Conservation (phyloP, 495 filamentous ascomycete species). For the Amniculicola lignicola region DNA sequence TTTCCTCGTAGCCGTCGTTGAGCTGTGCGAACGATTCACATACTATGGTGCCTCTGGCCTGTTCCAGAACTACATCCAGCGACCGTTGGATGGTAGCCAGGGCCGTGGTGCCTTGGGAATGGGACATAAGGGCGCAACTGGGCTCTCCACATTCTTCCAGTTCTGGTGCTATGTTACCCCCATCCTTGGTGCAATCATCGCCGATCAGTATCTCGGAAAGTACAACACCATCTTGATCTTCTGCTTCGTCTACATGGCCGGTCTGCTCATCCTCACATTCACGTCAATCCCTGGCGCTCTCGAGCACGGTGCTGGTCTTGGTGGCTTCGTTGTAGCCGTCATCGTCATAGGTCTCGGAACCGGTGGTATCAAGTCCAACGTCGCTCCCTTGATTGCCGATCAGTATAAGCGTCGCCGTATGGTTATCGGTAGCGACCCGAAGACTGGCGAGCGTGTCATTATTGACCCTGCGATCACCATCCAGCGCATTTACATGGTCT, state of each 20-base stretch:
- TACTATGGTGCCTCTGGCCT: conserved; percentile 59
- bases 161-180: conserved; percentile 61
- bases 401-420: conserved; percentile 67
- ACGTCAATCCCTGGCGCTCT: conserved; percentile 40
- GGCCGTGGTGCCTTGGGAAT: conserved; percentile 55
- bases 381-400: conserved; percentile 67
- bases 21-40: conserved; percentile 65
- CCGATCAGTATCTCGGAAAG: conserved; percentile 64
- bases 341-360: conserved; percentile 59
- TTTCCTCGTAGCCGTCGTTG: conserved; percentile 60
- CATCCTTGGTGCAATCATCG: conserved; percentile 58
- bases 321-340: conserved; percentile 42
- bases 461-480: conserved; percentile 72
- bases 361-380: conserved; percentile 76
- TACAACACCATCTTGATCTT: conserved; percentile 67
- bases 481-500: conserved; percentile 67
- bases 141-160: conserved; percentile 59
- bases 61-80: conserved; percentile 60
- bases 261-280: conserved; percentile 43
- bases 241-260: conserved; percentile 46
- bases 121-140: conserved; percentile 54
- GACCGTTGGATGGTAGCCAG: conserved; percentile 42
- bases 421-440: conserved; percentile 46
- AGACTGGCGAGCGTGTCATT: conserved; percentile 69
- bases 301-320: conserved; percentile 34